These are phyloP conservation scores for Pleurotus pulmonarius DNA, from an alignment of 768 basidiomycete genomes.

Conservation along the genomic window DNA sequence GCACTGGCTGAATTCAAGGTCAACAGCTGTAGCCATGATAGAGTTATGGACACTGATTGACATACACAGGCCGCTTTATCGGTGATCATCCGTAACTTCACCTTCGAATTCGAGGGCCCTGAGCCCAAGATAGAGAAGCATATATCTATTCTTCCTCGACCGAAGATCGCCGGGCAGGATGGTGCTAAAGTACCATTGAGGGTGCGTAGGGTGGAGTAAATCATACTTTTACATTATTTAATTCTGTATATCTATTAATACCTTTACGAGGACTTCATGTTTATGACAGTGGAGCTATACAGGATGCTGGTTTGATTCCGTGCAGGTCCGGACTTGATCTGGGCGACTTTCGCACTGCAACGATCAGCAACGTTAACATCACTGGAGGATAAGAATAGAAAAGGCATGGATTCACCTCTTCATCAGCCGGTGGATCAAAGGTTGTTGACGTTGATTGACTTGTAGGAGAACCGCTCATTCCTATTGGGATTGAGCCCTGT, in stretches of 20 bases:
- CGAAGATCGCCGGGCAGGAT: constrained; percentile 26
- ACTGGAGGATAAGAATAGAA: too few relatives aligned
- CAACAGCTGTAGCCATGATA: constrained; percentile 1
- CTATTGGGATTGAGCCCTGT: not conserved
- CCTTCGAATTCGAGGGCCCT: constrained; percentile 33
- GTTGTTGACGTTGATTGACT: not conserved
- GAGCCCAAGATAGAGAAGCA: constrained; percentile 28
- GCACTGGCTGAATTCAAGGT: constrained; percentile 45
- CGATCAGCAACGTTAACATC: too few relatives aligned
- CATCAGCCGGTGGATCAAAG: not conserved
- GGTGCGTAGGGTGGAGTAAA: constrained; percentile 7
- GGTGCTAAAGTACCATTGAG: constrained; percentile 8
- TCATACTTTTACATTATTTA: not conserved
- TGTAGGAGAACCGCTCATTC: not conserved
- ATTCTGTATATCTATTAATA: too few relatives aligned
- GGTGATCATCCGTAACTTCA: constrained; percentile 38
- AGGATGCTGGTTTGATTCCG: too few relatives aligned
- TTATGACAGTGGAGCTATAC: too few relatives aligned
- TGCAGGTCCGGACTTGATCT: too few relatives aligned
- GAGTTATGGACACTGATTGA: not conserved
- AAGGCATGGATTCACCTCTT: not conserved
- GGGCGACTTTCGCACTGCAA: too few relatives aligned
- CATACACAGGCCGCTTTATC: constrained; percentile 32
- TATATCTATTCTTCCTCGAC: constrained; percentile 27
- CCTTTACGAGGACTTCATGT: too few relatives aligned